Percentiles rank a stretch among this genome's conserved stretches.
These are phyloP conservation scores for Clitoria ternatea DNA, from an alignment of 306 rosid genomes.

Conservation along the genomic window DNA sequence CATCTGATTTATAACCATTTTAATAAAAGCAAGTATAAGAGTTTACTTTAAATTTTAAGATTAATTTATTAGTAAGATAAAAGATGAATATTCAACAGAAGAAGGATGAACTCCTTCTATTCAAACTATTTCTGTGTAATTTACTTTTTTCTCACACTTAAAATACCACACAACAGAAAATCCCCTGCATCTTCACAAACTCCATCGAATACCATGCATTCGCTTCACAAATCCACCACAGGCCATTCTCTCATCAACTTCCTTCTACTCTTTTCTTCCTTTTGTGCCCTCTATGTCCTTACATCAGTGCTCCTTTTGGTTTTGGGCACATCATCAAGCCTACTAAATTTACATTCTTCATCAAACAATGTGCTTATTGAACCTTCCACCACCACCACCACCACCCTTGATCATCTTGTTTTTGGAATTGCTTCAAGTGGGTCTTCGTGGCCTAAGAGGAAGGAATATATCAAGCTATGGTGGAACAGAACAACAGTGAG, in stretches of 20 bases:
- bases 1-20: too few species aligned
- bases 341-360: neutral
- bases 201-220: conserved; percentile 35
- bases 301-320: conserved; percentile 28
- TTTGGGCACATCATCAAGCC: conserved; percentile 18
- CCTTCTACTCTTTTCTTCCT: conserved; percentile 36
- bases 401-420: conserved; percentile 48
- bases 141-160: neutral
- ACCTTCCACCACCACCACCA: conserved; percentile 22
- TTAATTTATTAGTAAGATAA: too few species aligned
- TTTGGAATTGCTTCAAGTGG: conserved; percentile 65
- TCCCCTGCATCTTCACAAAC: neutral
- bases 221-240: conserved; percentile 28
- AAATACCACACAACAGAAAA: neutral
- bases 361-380: conserved; percentile 11
- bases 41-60: too few species aligned
- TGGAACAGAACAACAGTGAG: conserved; percentile 46
- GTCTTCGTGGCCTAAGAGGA: conserved; percentile 51
- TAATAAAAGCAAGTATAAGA: too few species aligned
- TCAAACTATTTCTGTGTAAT: too few species aligned
- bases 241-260: conserved; percentile 25
- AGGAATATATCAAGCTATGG: conserved; percentile 51
- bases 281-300: conserved; percentile 41
- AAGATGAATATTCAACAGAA: too few species aligned
- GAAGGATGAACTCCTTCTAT: too few species aligned